Base-by-base conservation (phyloP, 495 filamentous ascomycete species). In the Neurospora hispaniola region DNA sequence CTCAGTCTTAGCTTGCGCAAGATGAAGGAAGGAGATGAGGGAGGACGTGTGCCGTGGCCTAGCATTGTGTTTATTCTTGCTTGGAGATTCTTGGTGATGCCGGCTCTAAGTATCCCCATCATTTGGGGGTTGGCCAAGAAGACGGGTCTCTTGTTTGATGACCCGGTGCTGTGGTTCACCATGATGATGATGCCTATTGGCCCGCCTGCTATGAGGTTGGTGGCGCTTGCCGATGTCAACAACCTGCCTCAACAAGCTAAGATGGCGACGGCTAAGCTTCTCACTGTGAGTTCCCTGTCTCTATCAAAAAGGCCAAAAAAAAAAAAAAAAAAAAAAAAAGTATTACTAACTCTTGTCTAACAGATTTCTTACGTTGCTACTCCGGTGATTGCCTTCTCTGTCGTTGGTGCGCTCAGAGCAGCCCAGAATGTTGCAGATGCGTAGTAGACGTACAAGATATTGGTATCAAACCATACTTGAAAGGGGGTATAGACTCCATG, bases 161-260 rank as follows among this genome's bases (percentile, higher is more conserved):
- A 94, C 78, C 91, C 92, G 0, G 88, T 94, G 48, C 78, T 94
- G 23, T 94, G 90, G 89, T 94, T 93, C 76, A 81, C 82, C 10
- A 86, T 94, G 85, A 93, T 93, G 90, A 76, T 93, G 31, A 93
- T 94, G 89, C 91, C 92, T 0, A 85, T 86, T 2, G 92, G 92
- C 0, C 91, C 91, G 11, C 88, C 89, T 3, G 90, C 91, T 0
- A 87, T 93, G 86, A 90, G 90, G 72, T 79, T 93, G 18, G 88
- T 89, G 20, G 88, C 89, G 2, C 79, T 93, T 70, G 85, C 90
- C 4, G 90, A 94, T 73, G 84, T 93, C 4, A 89, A 86, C 43
- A 86, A 87, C 8, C 85, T 83, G 1, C 82, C 81, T 31, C 84
- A 90, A 71, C 79, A 81, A 27, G 87, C 90, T 74, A 92, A 92